A percentile compares a stretch with the other conserved stretches of the same genome.
Evolutionary conservation across 2,329 filamentous ascomycete species (phyloP).

Genomic region (Neofusicoccum ribis): DNA sequence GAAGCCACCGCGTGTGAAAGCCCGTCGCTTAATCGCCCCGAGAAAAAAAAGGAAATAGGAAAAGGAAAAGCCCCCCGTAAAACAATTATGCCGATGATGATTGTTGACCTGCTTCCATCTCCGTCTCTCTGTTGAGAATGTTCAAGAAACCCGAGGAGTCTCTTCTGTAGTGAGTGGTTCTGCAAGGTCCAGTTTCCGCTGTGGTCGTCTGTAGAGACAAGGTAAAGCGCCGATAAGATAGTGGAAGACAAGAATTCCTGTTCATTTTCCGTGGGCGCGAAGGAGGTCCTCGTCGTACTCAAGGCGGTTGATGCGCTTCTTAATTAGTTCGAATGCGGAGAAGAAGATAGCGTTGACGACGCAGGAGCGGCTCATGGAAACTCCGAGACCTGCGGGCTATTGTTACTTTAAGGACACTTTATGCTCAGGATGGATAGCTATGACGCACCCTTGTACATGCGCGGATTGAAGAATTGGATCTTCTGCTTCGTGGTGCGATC

Average conservation of each 20-base stretch:
- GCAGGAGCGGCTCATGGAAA: conserved; percentile 80
- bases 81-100: no score
- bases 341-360: conserved; percentile 89
- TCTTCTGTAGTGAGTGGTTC: no score
- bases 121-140: no score
- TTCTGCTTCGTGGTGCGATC: conserved; percentile 60
- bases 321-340: conserved; percentile 81
- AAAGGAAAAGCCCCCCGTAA: background rate
- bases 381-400: conserved; percentile 58
- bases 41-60: background rate
- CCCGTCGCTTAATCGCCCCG: background rate
- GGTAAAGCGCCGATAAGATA: background rate
- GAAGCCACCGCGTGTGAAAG: background rate
- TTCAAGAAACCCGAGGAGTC: no score
- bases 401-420: background rate
- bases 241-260: background rate
- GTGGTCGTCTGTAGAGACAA: background rate
- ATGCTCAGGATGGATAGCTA: no score
- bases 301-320: conserved; percentile 56
- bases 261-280: conserved; percentile 8
- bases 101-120: background rate
- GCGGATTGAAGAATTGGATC: conserved; percentile 73
- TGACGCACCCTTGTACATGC: conserved; percentile 72
- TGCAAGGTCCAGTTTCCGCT: no score
- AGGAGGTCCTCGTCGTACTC: conserved; percentile 36